Base-by-base conservation (phyloP, 2,329 filamentous ascomycete genomes). In the Nemania serpens region DNA sequence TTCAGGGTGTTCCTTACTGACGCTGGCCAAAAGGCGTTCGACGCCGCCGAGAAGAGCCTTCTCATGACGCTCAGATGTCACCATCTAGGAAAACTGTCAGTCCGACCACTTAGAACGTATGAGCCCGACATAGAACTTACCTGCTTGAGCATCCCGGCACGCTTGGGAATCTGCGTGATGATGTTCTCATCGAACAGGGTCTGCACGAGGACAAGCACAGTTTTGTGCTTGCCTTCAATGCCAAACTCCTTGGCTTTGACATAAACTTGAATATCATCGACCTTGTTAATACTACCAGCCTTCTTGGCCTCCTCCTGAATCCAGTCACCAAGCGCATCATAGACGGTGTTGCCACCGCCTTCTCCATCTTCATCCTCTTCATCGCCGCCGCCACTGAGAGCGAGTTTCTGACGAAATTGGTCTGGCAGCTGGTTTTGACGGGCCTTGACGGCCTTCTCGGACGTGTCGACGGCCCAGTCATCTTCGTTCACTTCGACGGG, bases 401-500 rank as follows among this genome's bases (percentile, higher is more conserved):
- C 91, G 67, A 98, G 88, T 74, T 92, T 91, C 75, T 91, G 89
- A 86, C 97, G 97, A 75, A 99, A 89, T 74, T 98, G 95, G 68
- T 88, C 89, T n/a, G 95, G 92, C 53, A 99, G 90, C 68, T 93
- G 89, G 77, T 94, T 91, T 75, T 93, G 91, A 77, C 95, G 95
- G 71, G 94, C 94, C 81, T 90, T 93, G 81, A 98, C 90, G 68
- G 95, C 95, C 76, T 93, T 93, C 76, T 93, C 92, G 66, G 93
- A 97, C 81, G 96, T 95, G 76, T 99, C 95, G 62, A 98, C 91
- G 64, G 93, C 91, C 95, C 95, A 99, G 68, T 96, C 87, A 65
- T 96, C 88, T 68, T 97, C 91, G 77, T 93, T 91, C 72, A 86
- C 84, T 71, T 89, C 86, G 55, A 80, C 77, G 56, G 86, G 83